A percentile compares a stretch with the other conserved stretches of the same genome.
These are phyloP conservation scores for Scedosporium boydii DNA, from an alignment of 2,329 filamentous ascomycete species.

Conservation along the genomic window DNA sequence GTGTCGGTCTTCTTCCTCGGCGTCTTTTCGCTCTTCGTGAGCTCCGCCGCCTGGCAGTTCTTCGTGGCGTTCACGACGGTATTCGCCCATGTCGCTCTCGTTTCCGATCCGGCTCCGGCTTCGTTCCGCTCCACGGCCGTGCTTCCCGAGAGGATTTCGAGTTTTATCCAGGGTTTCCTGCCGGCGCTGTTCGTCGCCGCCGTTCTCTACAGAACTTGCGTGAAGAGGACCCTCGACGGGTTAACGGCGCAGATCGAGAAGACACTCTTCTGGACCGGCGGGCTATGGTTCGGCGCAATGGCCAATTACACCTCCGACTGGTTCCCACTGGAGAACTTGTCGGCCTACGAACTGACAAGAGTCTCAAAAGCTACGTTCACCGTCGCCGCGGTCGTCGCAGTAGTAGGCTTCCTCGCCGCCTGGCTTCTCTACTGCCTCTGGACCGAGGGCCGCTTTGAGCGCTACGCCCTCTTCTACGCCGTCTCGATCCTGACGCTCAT, in stretches of 20 bases:
- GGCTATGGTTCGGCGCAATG: constrained; percentile 61
- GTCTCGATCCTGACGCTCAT: constrained; percentile 40
- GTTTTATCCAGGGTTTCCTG: constrained; percentile 44
- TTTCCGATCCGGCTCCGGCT: constrained; percentile 55
- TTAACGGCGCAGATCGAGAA: constrained; percentile 59
- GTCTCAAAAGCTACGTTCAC: constrained; percentile 62
- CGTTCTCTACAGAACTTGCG: constrained; percentile 56
- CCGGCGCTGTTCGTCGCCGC: constrained; percentile 60
- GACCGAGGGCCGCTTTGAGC: constrained; percentile 54
- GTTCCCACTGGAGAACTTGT: constrained; percentile 63
- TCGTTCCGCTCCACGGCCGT: constrained; percentile 47
- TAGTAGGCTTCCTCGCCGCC: constrained; percentile 30
- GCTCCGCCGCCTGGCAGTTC: constrained; percentile 54
- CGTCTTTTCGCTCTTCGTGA: constrained; percentile 54
- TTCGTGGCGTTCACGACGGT: constrained; percentile 55
- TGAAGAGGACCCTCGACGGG: constrained; percentile 44
- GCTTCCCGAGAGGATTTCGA: constrained; percentile 49
- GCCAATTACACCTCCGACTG: constrained; percentile 70
- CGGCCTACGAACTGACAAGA: constrained; percentile 57
- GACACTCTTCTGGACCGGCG: constrained; percentile 59
- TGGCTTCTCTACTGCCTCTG: constrained; percentile 58
- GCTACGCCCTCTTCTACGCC: constrained; percentile 54
- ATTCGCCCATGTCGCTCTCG: constrained; percentile 3
- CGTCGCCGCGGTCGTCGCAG: constrained; percentile 52
- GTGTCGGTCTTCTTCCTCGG: constrained; percentile 58